phyloP scores from a whole-genome alignment of 805 yeast genomes.

The Vanderwaltozyma polyspora region DNA sequence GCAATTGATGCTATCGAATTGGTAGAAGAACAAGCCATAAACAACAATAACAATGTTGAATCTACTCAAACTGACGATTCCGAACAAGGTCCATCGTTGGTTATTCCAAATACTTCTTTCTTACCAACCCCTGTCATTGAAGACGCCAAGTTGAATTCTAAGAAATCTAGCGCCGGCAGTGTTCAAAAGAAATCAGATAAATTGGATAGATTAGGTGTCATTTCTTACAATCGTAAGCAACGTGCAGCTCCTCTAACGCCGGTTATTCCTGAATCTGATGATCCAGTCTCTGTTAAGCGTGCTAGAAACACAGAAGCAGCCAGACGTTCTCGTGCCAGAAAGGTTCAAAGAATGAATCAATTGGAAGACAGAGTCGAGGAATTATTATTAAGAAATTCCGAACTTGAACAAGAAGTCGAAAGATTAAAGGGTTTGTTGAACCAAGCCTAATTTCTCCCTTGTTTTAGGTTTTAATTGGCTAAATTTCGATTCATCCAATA shows the following conservation, averaged over 20 bases:
- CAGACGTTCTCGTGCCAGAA: conserved; percentile 86
- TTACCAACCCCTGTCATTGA: conserved; percentile 27
- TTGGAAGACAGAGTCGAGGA: conserved; percentile 67
- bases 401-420: conserved; percentile 51
- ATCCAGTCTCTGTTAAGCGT: conserved; percentile 71
- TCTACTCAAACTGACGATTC: not conserved
- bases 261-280: conserved; percentile 45
- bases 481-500: not conserved
- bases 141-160: conserved; percentile 11
- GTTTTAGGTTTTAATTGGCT: not conserved
- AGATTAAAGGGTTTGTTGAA: conserved; percentile 42
- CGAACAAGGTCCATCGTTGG: conserved; percentile 3
- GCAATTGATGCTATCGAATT: conserved; percentile 16
- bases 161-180: conserved; percentile 12
- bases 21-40: conserved; percentile 3
- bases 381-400: conserved; percentile 46
- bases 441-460: not conserved
- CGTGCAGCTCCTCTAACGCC: conserved; percentile 65
- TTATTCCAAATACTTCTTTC: conserved; percentile 12
- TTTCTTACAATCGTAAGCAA: conserved; percentile 68
- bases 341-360: conserved; percentile 77
- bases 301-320: conserved; percentile 97
- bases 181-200: conserved; percentile 23
- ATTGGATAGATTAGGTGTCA: conserved; percentile 64
- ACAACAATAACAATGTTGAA: not conserved